Evolutionary conservation across 176 grass and related monocot species (phyloP).

Genomic region (Pontederia crassipes): DNA sequence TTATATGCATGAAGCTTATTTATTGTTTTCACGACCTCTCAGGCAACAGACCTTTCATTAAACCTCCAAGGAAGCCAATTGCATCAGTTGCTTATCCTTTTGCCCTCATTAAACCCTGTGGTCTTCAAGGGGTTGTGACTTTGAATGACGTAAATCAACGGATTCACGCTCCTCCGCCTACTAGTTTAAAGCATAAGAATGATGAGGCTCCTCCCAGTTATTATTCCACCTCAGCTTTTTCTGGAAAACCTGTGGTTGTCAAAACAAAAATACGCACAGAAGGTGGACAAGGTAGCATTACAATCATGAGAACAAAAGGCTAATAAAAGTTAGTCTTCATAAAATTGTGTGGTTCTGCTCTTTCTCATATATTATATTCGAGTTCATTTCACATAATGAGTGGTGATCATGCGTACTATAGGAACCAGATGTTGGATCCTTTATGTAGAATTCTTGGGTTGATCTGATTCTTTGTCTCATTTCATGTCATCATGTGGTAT

Average conservation of each 20-base stretch:
- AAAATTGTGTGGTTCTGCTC: neutral
- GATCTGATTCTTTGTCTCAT: too few species aligned
- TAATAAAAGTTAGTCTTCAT: constrained; percentile 7
- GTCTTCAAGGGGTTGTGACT: constrained; percentile 39
- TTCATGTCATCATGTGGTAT: too few species aligned
- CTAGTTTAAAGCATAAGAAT: constrained; percentile 64
- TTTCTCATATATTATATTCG: neutral
- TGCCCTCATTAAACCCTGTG: constrained; percentile 75
- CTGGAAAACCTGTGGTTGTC: constrained; percentile 70
- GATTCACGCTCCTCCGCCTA: constrained; percentile 46
- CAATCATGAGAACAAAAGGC: constrained; percentile 73
- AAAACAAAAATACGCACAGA: constrained; percentile 88
- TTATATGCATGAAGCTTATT: neutral
- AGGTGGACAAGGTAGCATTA: constrained; percentile 75
- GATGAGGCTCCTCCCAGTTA: constrained; percentile 17
- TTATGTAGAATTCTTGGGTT: too few species aligned
- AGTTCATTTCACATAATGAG: too few species aligned
- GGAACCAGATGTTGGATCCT: too few species aligned
- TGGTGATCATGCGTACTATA: too few species aligned
- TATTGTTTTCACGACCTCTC: neutral
- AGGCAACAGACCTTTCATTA: constrained; percentile 47
- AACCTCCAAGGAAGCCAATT: constrained; percentile 38
- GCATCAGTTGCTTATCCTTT: constrained; percentile 64
- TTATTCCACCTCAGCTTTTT: constrained; percentile 48
- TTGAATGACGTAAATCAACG: constrained; percentile 72